phyloP scores from a whole-genome alignment of 306 rosid genomes.

The Cyamopsis tetragonoloba region DNA sequence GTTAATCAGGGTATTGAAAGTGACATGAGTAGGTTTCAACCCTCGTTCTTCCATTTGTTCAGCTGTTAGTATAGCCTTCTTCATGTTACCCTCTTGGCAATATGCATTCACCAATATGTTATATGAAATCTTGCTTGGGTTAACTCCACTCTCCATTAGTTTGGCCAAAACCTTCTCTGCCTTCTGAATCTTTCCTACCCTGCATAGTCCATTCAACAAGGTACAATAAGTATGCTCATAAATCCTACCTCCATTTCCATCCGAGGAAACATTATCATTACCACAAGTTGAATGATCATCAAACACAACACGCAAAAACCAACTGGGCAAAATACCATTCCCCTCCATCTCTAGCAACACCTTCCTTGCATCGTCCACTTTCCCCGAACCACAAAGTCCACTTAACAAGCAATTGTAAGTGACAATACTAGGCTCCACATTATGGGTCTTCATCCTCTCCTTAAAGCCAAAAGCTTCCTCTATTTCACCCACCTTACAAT shows the following conservation, averaged over 20 bases:
- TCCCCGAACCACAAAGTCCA: slow-evolving; percentile 54
- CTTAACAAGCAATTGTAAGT: slow-evolving; percentile 67
- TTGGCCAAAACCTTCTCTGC: slow-evolving; percentile 56
- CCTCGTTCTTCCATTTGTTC: slow-evolving; percentile 58
- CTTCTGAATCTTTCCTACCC: slow-evolving; percentile 54
- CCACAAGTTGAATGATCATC: slow-evolving; percentile 39
- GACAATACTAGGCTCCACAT: slow-evolving; percentile 46
- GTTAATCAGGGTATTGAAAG: slow-evolving; percentile 59
- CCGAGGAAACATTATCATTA: slow-evolving; percentile 32
- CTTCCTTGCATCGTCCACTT: slow-evolving; percentile 48
- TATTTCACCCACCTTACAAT: slow-evolving; percentile 57
- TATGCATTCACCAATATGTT: slow-evolving; percentile 64
- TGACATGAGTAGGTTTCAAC: slow-evolving; percentile 49
- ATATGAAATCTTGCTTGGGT: slow-evolving; percentile 46
- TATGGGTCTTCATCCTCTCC: slow-evolving; percentile 52
- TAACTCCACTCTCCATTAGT: slow-evolving; percentile 41
- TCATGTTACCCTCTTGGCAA: slow-evolving; percentile 53
- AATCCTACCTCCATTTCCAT: slow-evolving; percentile 33
- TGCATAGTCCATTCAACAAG: slow-evolving; percentile 64
- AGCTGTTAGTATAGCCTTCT: slow-evolving; percentile 36
- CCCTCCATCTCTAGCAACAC: slow-evolving; percentile 61
- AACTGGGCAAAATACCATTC: slow-evolving; percentile 45
- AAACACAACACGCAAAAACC: slow-evolving; percentile 47
- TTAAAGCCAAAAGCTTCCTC: slow-evolving; percentile 59
- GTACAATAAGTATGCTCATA: slow-evolving; percentile 45